A percentile compares a stretch with the other conserved stretches of the same genome.
phyloP scores from a whole-genome alignment of 2,329 filamentous ascomycete genomes.

The Cordyceps tenuipes region DNA sequence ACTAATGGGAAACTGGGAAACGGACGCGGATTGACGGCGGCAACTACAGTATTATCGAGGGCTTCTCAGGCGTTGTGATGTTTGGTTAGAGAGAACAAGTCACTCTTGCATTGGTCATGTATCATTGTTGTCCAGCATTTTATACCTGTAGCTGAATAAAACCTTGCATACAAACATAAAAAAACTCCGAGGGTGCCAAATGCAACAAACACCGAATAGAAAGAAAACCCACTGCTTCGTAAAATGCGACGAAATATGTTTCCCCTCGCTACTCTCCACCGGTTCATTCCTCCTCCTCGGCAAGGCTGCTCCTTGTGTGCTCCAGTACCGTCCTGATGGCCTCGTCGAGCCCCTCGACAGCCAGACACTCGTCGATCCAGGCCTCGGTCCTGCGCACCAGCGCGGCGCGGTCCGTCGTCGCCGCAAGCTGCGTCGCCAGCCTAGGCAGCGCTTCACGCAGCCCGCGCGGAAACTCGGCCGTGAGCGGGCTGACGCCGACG shows the following conservation, averaged over 20 bases:
- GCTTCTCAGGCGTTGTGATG: background rate
- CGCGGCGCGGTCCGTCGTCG: constrained; percentile 35
- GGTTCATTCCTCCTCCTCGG: background rate
- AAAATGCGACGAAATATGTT: background rate
- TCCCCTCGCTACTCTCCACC: background rate
- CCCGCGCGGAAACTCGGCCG: constrained; percentile 64
- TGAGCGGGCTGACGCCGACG: constrained; percentile 54
- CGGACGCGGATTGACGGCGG: background rate
- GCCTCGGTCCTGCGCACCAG: constrained; percentile 40
- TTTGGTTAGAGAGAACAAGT: background rate
- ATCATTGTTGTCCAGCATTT: background rate
- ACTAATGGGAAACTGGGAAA: constrained; percentile 1
- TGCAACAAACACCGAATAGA: background rate
- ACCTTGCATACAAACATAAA: background rate
- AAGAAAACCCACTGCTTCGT: background rate
- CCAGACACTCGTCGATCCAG: constrained; percentile 49
- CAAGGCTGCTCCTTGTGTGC: constrained; percentile 35
- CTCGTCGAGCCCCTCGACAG: constrained; percentile 42
- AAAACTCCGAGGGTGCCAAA: constrained; percentile 1
- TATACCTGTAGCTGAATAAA: background rate
- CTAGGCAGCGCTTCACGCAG: constrained; percentile 56
- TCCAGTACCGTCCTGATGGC: constrained; percentile 47
- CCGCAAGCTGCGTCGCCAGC: constrained; percentile 44
- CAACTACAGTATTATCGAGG: background rate
- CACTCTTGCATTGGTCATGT: background rate